Evolutionary conservation across 495 filamentous ascomycete genomes (phyloP).

Genomic region (Cudoniella acicularis): DNA sequence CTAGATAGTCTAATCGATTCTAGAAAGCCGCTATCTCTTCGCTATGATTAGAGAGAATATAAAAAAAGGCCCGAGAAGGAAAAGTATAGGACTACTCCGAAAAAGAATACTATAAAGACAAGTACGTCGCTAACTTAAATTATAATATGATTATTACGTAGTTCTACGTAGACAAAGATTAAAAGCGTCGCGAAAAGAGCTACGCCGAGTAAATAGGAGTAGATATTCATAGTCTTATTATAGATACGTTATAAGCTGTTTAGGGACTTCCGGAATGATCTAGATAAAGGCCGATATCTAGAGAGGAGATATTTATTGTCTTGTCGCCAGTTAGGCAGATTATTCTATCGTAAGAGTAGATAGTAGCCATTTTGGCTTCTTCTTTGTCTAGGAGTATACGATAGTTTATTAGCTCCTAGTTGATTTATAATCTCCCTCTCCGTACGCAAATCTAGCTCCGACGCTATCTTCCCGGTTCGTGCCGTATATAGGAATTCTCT

Average conservation of each 20-base stretch:
- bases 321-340: not conserved
- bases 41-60: constrained; percentile 48
- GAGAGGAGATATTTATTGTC: constrained; percentile 28
- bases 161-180: constrained; percentile 31
- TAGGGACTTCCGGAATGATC: constrained; percentile 16
- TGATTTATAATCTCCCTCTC: not conserved
- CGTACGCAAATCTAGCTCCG: not conserved
- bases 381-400: not conserved
- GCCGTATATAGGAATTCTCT: not conserved
- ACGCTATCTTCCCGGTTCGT: not conserved
- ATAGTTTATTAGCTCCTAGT: not conserved
- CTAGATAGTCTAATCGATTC: constrained; percentile 47
- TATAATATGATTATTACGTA: constrained; percentile 22
- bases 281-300: constrained; percentile 21
- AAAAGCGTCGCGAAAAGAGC: constrained; percentile 40
- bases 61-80: constrained; percentile 43
- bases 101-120: constrained; percentile 43
- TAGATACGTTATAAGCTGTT: constrained; percentile 22
- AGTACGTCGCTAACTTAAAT: constrained; percentile 36
- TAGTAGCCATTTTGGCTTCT: not conserved
- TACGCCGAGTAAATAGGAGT: constrained; percentile 22
- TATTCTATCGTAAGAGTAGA: not conserved
- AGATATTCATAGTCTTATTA: constrained; percentile 34
- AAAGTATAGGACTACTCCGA: constrained; percentile 48
- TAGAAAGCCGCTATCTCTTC: constrained; percentile 32